A percentile compares a stretch with the other conserved stretches of the same genome.
Evolutionary conservation across 129 eudicot species (phyloP).

Genomic region (Scalesia atractyloides): DNA sequence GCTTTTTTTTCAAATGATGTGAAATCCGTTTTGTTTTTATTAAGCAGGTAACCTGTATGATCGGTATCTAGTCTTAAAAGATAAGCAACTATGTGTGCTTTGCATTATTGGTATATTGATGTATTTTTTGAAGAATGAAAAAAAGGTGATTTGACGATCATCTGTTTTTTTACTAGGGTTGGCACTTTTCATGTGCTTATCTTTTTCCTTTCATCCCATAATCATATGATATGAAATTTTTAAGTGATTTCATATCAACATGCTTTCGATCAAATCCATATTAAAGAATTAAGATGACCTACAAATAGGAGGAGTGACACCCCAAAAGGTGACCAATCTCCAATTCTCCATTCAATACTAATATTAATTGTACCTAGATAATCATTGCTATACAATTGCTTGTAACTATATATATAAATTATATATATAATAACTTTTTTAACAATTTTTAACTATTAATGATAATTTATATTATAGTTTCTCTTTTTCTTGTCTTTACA

Average conservation of each 20-base stretch:
- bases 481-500: too few relatives aligned
- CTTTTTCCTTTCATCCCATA: slow-evolving; percentile 8
- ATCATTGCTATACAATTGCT: background rate
- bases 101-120: slow-evolving; percentile 4
- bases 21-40: background rate
- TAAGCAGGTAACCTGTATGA: slow-evolving; percentile 5
- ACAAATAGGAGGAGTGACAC: slow-evolving; percentile 23
- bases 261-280: slow-evolving; percentile 17
- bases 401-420: background rate
- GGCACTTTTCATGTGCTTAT: slow-evolving; percentile 14
- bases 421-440: too few relatives aligned
- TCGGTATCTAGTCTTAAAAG: background rate
- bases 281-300: background rate
- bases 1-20: background rate
- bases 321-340: slow-evolving; percentile 21
- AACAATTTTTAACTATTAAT: too few relatives aligned
- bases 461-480: too few relatives aligned
- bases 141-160: slow-evolving; percentile 20
- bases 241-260: slow-evolving; percentile 23
- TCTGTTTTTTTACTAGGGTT: slow-evolving; percentile 15
- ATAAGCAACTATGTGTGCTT: background rate
- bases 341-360: slow-evolving; percentile 5
- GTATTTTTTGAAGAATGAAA: background rate
- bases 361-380: background rate
- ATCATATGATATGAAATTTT: slow-evolving; percentile 21